These are phyloP conservation scores for Chrysanthemum makinoi DNA, from an alignment of 129 eudicot species.

Conservation along the genomic window DNA sequence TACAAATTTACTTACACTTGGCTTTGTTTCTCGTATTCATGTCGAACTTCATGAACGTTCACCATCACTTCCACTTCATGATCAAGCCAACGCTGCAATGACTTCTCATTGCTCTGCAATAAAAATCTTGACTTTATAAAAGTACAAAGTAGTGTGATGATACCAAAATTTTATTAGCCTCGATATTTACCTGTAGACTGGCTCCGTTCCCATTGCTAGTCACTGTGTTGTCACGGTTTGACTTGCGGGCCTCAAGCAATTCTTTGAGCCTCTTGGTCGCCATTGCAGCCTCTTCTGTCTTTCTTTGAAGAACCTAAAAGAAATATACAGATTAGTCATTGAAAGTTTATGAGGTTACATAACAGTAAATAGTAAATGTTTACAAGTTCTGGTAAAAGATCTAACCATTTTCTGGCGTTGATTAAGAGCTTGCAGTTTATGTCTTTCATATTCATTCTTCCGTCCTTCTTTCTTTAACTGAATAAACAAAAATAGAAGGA, in stretches of 20 bases:
- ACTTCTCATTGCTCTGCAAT: slow-evolving; percentile 81
- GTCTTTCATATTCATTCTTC: slow-evolving; percentile 94
- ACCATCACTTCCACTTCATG: slow-evolving; percentile 99
- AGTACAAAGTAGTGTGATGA: slow-evolving; percentile 2
- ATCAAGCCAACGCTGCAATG: slow-evolving; percentile 97
- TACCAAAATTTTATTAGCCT: not conserved
- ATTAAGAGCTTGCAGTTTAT: slow-evolving; percentile 89
- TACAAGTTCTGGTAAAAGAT: slow-evolving; percentile 2
- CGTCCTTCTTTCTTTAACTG: slow-evolving; percentile 97
- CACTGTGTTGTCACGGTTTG: slow-evolving; percentile 81
- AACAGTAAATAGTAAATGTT: not conserved
- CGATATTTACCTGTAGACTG: slow-evolving; percentile 66
- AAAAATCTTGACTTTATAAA: slow-evolving; percentile 13
- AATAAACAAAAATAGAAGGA: not conserved
- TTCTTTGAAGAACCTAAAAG: slow-evolving; percentile 94
- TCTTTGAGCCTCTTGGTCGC: slow-evolving; percentile 98
- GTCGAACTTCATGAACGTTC: slow-evolving; percentile 95
- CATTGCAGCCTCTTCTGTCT: slow-evolving; percentile 99
- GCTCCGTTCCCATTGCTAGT: slow-evolving; percentile 70
- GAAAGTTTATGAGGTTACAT: not conserved
- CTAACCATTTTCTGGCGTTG: slow-evolving; percentile 98
- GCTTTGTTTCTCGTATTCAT: slow-evolving; percentile 97
- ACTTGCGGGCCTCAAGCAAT: slow-evolving; percentile 92
- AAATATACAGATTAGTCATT: not conserved
- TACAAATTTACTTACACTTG: slow-evolving; percentile 76